Percentiles rank a stretch among this genome's conserved stretches.
Evolutionary conservation across 768 basidiomycete genomes (phyloP).

Genomic region (Asterophora lycoperdoides): DNA sequence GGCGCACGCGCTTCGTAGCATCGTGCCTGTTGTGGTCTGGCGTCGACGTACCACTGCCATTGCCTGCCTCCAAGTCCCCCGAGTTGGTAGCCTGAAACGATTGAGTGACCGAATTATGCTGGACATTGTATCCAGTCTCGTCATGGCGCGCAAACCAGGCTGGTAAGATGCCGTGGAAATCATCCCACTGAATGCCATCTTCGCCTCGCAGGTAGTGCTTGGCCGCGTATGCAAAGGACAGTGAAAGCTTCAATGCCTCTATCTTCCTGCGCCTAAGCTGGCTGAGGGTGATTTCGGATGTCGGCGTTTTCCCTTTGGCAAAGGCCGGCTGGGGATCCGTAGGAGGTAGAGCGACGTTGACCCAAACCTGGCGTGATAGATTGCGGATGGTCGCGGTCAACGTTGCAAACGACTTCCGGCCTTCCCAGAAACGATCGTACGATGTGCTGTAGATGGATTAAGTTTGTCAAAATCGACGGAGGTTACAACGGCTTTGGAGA

Average conservation of each 20-base stretch:
- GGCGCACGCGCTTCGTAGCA: slow-evolving; percentile 65
- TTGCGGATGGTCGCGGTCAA: slow-evolving; percentile 73
- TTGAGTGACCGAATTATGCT: slow-evolving; percentile 24
- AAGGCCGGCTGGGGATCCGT: slow-evolving; percentile 38
- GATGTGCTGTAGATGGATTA: slow-evolving; percentile 51
- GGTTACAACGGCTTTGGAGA: background rate
- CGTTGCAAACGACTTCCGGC: slow-evolving; percentile 76
- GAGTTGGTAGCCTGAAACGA: slow-evolving; percentile 41
- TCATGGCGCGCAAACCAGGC: slow-evolving; percentile 49
- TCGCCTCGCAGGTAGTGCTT: slow-evolving; percentile 85
- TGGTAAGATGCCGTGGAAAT: slow-evolving; percentile 67
- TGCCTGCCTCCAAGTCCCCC: slow-evolving; percentile 23
- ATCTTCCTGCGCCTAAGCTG: slow-evolving; percentile 66
- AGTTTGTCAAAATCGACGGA: background rate
- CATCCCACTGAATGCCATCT: slow-evolving; percentile 66
- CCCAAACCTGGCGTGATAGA: slow-evolving; percentile 74
- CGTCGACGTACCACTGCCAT: slow-evolving; percentile 28
- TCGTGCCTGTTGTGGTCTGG: slow-evolving; percentile 33
- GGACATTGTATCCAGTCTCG: slow-evolving; percentile 37
- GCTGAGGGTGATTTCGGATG: slow-evolving; percentile 37
- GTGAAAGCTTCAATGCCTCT: slow-evolving; percentile 61
- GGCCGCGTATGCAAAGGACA: slow-evolving; percentile 69
- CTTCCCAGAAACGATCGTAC: slow-evolving; percentile 87
- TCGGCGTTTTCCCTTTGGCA: slow-evolving; percentile 50
- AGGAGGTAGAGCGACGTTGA: slow-evolving; percentile 67